Evolutionary conservation across 2,329 filamentous ascomycete species (phyloP), one percentile per base, ranked within the genome.

Genomic region (Ceratocystiopsis minuta): DNA sequence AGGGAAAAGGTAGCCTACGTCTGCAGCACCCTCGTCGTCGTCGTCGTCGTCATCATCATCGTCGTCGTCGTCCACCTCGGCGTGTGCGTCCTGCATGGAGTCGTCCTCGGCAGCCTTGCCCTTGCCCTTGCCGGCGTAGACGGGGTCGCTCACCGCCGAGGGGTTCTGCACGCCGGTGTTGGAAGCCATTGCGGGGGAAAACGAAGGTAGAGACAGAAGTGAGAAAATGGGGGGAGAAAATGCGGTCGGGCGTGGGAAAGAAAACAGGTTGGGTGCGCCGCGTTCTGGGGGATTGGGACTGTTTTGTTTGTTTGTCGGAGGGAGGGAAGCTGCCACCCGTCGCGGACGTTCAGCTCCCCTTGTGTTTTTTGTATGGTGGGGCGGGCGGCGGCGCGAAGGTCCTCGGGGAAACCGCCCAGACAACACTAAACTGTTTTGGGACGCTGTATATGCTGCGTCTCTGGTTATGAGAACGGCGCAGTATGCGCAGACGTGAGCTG

Each of bases 41-140:
- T 80, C 76, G 42, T 73, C 75, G 18, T 83, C 79, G 1, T 84
- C 73, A 24, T 79, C 79, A 36, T 87, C 81, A 15, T 80, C 76
- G 41, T 74, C 75, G 16, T 83, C 80, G 51, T 84, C 72, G 16
- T 67, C 70, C 36, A 68, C 74, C 40, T 78, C 78, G 41, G 86
- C 80, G 17, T 78, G 75, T 55, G 69, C 68, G 55, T 74, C 63
- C 52, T 80, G 75, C 50, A 75, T 64, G 36, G 60, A 59, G 40
- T 61, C 57, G 47, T 70, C 62, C 50, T 63, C 61, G 40, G 65
- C 57, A 15, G 32, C 78, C 69, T 94, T 94, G 66, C 85, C 85
- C 70, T 94, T 94, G 62, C 83, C 84, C 54, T 75, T 68, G 47
- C 5, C 24, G 2, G 24, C 24, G 6, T 28, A 10, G 24, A 28